Conservation (phyloP, 2,329 filamentous ascomycete genomes). For the Calonectria pseudoreteaudii region DNA sequence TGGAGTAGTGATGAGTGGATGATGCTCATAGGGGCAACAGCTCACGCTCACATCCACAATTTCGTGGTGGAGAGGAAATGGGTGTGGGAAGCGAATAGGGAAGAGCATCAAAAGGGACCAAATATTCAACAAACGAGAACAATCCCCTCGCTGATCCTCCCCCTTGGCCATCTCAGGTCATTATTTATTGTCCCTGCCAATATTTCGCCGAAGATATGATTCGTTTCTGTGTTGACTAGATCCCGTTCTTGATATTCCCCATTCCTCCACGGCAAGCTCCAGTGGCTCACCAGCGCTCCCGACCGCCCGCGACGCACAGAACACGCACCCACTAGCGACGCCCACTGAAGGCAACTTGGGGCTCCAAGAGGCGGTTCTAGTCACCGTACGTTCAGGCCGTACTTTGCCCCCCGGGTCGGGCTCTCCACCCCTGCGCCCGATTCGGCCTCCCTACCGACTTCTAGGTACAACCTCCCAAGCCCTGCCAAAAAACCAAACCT, state of each 20-base stretch:
- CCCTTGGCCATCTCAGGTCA: neutral
- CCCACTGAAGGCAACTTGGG: constrained; percentile 4
- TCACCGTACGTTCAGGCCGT: constrained; percentile 1
- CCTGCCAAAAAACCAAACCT: constrained; percentile 25
- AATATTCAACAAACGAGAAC: neutral
- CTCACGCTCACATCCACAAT: neutral
- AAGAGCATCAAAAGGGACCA: neutral
- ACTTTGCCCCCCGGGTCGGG: neutral
- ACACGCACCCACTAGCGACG: neutral
- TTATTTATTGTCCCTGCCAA: neutral
- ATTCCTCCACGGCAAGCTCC: neutral
- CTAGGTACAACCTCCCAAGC: constrained; percentile 9
- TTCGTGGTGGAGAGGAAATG: neutral
- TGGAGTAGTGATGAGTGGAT: neutral
- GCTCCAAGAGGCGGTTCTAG: neutral
- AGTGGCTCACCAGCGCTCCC: neutral
- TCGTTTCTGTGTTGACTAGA: neutral
- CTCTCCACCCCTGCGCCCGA: constrained; percentile 14
- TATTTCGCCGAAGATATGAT: neutral
- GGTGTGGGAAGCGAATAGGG: neutral
- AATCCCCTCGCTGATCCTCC: neutral
- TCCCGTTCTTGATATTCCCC: constrained; percentile 6
- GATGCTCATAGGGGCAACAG: neutral
- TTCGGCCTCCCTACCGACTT: constrained; percentile 23
- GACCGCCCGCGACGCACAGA: constrained; percentile 13